Base-by-base conservation (phyloP, 202 grass and related monocot genomes). In the Bolboschoenoplectus hybrid region DNA sequence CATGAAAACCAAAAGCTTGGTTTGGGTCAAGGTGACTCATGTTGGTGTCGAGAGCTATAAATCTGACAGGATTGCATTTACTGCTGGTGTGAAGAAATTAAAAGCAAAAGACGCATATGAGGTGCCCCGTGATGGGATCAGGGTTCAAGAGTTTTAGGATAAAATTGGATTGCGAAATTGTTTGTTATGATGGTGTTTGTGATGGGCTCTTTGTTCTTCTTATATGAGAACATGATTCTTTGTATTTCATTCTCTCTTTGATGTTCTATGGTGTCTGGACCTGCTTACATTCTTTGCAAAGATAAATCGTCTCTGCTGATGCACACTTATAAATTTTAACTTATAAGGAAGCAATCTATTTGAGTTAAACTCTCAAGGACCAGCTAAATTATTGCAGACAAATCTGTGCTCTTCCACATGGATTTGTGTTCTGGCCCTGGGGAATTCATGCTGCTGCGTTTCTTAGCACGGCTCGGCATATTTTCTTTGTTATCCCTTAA, bases 21-120 rank as follows among this genome's bases (percentile, higher is more conserved):
- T 98, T 63, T 96, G 93, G 96, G 93, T 98, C 68, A 98, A 95
- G 87, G 96, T 98, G 61, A 91, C 96, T 7, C 87, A 82, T 49
- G 85, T 96, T 13, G 85, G 82, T 79, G 7, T 96, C 2, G 96
- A 98, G 82, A 94, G 86, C 88, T 94, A 91, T 84, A 91, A 95
- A 81, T 96, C 93, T 1, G 96, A 95, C 86, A 98, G 95, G 90
- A 63, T 98, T 17, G 87, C 90, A 87, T 96, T 98, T 92, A 90
- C 91, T 17, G 96, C 93, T 3, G 91, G 96, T 2, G 93, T 98
- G 89, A 98, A 98, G 87, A 98, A 98, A 72, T 78, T 96, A 73
- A 91, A 88, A 83, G 86, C 87, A 36, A 98, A 94, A 86, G 93
- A 98, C 34, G 91, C 89, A 49, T 98, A 96, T 10, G 96, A 98